A percentile compares a stretch with the other conserved stretches of the same genome.
Conservation (phyloP, 345 rosid genomes). For the Populus alba region DNA sequence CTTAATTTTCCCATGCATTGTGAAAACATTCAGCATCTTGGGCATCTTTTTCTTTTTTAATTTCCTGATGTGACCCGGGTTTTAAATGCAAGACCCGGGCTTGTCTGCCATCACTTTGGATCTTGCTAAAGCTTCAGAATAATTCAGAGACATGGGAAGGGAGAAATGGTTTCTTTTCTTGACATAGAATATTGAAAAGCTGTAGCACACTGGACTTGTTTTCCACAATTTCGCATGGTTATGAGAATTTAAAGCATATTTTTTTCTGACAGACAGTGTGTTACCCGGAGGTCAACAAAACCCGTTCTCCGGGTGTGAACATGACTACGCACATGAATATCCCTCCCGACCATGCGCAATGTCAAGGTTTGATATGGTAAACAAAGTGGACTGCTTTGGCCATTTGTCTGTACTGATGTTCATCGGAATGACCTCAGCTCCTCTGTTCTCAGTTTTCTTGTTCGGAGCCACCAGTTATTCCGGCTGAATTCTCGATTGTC, state of each 20-base stretch:
- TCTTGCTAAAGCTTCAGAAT: neutral
- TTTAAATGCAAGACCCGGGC: no score
- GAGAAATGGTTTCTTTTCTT: no score
- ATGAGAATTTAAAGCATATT: neutral
- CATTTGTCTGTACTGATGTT: neutral
- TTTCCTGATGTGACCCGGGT: neutral
- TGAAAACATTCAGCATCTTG: neutral
- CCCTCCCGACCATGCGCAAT: neutral
- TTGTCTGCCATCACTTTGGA: neutral
- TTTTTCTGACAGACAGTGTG: neutral
- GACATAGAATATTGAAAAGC: neutral
- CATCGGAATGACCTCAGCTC: neutral
- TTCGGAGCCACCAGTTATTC: neutral
- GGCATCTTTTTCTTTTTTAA: neutral
- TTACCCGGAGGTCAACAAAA: neutral
- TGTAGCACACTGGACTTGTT: neutral
- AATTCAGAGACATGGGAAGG: no score
- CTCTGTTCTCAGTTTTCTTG: neutral
- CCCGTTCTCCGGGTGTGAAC: neutral
- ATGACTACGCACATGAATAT: neutral
- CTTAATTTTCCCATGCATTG: neutral
- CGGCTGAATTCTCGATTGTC: neutral
- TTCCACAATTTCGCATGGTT: neutral
- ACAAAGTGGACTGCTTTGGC: neutral
- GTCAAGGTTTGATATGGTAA: constrained; percentile 19